Conservation (phyloP, 1,139 yeast genomes). For the Geotrichum citri-aurantii region DNA sequence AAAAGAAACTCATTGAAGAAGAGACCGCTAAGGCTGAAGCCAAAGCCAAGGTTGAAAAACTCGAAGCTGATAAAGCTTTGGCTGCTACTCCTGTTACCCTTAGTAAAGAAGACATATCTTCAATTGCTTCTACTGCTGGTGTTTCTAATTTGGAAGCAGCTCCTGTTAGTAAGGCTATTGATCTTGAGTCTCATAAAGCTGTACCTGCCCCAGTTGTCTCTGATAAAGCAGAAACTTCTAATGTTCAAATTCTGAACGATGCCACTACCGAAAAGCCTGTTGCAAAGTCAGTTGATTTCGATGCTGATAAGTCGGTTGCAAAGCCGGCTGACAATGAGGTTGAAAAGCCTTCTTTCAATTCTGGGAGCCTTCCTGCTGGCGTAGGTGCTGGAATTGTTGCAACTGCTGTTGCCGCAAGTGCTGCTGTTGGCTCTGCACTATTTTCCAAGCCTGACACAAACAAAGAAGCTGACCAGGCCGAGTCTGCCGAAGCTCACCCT, state of each 20-base stretch:
- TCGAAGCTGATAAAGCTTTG: neutral
- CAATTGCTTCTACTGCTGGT: neutral
- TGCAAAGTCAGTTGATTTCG: neutral
- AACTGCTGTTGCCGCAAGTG: conserved; percentile 25
- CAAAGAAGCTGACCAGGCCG: neutral
- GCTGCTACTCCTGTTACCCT: conserved; percentile 4
- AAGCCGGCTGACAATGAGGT: neutral
- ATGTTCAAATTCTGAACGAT: neutral
- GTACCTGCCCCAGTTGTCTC: neutral
- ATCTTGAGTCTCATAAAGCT: neutral
- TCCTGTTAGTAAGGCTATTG: neutral
- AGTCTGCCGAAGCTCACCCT: conserved; percentile 10
- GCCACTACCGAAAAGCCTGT: neutral
- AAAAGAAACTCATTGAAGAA: neutral
- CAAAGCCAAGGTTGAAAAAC: neutral
- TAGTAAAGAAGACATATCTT: neutral
- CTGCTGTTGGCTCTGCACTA: conserved; percentile 21
- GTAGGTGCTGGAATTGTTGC: conserved; percentile 30
- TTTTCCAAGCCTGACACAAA: neutral
- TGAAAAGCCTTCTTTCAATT: neutral
- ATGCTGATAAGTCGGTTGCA: neutral
- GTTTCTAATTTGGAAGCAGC: neutral
- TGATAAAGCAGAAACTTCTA: neutral
- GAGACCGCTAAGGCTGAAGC: neutral
- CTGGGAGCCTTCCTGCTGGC: conserved; percentile 6